Base-by-base conservation (phyloP, 2,329 filamentous ascomycete genomes). In the Ambrosiella cleistominuta region DNA sequence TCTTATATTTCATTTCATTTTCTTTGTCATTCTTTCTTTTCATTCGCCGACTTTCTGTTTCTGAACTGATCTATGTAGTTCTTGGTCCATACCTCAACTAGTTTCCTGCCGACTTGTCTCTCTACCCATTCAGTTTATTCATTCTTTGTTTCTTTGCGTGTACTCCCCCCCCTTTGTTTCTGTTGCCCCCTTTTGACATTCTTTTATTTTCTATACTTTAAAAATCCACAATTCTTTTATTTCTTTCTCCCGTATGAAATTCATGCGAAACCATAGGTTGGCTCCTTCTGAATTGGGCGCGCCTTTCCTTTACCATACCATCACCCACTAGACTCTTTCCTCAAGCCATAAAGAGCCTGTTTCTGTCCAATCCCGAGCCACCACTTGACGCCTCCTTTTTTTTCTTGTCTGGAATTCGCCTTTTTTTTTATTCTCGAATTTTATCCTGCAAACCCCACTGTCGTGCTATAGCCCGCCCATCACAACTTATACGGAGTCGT, bases 341-440 rank as follows among this genome's bases (percentile, higher is more conserved):
- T 15, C 52, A 27, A 54, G 37, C 52, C 19, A 53, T 2, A 27
- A 39, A 39, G 38, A 38, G 7, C 6, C 6, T 44, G 15, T 55
- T 15, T 44, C 15, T 42, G 15, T 42, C 53, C 40, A 35, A 27
- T 35, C 13, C 15, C 37, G 35, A 42, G 37, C 53, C 51, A 54
- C 35, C 13, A 55, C 38, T 42, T 44, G 40, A 55, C 53, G 53
- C 53, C 53, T 55, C 38, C 38, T 55, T 55, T 54, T 39, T 19
- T 19, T 39, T 40, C 17, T 44, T 55, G 13, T 35, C 35, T 51
- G 27, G 9, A 51, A 11, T 51, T 35, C 35, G 19, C 35, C 53
- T 55, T 40, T 39, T 38, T 54, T 9, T 54, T 19, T 35, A 19
- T 54, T 54, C 51, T 17, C 35, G 35, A 52, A 39, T 39, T 39